Evolutionary conservation across 495 filamentous ascomycete genomes (phyloP), one percentile per base, ranked within the genome.

Genomic region (Pyrenula aspistea): DNA sequence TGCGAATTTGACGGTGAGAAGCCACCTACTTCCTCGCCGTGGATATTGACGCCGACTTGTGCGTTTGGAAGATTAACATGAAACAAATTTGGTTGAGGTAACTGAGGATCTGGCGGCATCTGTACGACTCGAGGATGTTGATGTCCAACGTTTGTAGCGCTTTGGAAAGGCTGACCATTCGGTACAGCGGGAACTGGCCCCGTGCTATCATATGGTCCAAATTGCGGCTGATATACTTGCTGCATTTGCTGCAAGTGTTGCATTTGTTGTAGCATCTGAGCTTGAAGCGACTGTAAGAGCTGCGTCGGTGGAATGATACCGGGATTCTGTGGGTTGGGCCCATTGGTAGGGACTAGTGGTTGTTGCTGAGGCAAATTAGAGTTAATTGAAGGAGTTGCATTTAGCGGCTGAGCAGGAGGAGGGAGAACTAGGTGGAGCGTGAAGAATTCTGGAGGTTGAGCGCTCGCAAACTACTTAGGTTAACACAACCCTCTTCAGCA

Each of bases 201-300:
- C 4, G 8, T 15, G 15, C 31, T 15, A 8, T 4, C 4, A 42
- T 4, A 15, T 42, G 31, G 31, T 15, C 4, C 15, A 15, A 42
- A 42, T 15, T 42, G 31, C 31, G 31, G 31, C 49, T 62, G 64
- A 25, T 69, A 61, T 2, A 31, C 42, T 12, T 56, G 62, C 50
- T 51, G 55, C 22, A 61, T 54, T 20, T 59, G 59, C 50, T 51
- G 55, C 22, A 61, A 53, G 15, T 59, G 59, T 10, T 56, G 60
- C 8, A 56, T 53, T 19, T 58, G 59, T 42, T 63, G 67, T 15
- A 42, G 4, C 31, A 42, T 42, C 31, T 42, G 31, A 42, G 31
- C 31, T 42, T 42, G 31, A 4, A 42, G 4, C 31, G 31, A 4
- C 31, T 42, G 31, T 4, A 42, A 8, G 8, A 42, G 4, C 15